Evolutionary conservation across 2,329 filamentous ascomycete genomes (phyloP).

Genomic region (Alternaria solani): DNA sequence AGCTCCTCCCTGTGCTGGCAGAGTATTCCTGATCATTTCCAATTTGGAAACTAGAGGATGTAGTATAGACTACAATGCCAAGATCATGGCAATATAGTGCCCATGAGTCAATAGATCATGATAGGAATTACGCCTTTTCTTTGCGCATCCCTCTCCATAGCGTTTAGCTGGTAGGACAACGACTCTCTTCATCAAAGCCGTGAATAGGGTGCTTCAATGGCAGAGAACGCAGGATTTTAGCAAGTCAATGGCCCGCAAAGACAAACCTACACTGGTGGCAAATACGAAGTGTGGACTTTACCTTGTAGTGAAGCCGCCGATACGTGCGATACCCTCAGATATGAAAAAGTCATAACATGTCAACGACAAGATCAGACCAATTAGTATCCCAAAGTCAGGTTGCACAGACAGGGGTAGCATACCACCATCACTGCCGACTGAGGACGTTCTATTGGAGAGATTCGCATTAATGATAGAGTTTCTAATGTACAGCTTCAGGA

Average conservation of each 20-base stretch:
- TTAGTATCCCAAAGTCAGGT: neutral
- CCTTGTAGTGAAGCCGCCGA: neutral
- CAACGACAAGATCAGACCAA: neutral
- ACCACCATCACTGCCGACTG: constrained; percentile 3
- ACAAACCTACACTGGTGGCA: too few species aligned
- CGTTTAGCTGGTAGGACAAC: too few species aligned
- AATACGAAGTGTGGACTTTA: neutral
- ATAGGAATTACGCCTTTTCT: too few species aligned
- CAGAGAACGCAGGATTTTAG: neutral
- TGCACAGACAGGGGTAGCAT: neutral
- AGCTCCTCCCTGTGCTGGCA: neutral
- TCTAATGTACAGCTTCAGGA: constrained; percentile 14
- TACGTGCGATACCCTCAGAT: neutral
- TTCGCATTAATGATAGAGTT: constrained; percentile 16
- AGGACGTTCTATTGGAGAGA: neutral
- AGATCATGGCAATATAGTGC: too few species aligned
- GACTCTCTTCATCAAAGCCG: neutral
- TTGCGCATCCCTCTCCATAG: too few species aligned
- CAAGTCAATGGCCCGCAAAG: neutral
- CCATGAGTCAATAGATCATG: too few species aligned
- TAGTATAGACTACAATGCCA: too few species aligned
- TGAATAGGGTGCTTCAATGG: neutral
- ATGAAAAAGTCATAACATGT: too few species aligned
- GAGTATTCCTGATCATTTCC: neutral
- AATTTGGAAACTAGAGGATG: neutral